These are phyloP conservation scores for Xylona heveae DNA, from an alignment of 495 filamentous ascomycete genomes.

Conservation along the genomic window DNA sequence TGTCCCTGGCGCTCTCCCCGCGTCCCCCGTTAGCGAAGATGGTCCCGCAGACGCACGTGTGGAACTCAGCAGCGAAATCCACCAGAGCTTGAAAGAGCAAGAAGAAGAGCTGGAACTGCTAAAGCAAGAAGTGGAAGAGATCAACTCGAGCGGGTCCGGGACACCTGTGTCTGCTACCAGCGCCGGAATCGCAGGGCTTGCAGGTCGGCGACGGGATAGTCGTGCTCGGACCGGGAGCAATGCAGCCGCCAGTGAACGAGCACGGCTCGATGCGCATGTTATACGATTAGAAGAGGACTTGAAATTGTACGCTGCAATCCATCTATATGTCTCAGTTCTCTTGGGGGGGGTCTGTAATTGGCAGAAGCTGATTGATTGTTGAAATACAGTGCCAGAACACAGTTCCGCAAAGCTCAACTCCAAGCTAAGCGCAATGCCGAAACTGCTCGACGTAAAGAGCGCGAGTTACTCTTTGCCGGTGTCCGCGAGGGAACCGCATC, in stretches of 20 bases:
- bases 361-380: slow-evolving; percentile 3
- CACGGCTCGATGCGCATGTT: slow-evolving; percentile 38
- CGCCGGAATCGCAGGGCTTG: slow-evolving; percentile 15
- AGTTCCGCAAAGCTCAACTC: slow-evolving; percentile 72
- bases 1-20: slow-evolving; percentile 32
- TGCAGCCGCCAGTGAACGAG: slow-evolving; percentile 30
- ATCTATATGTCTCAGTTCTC: slow-evolving; percentile 4
- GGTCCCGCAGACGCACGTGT: slow-evolving; percentile 43
- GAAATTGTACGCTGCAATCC: slow-evolving; percentile 28
- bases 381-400: slow-evolving; percentile 34
- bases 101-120: slow-evolving; percentile 75
- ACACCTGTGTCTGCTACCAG: too few relatives aligned
- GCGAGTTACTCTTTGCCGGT: slow-evolving; percentile 47
- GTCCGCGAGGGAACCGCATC: slow-evolving; percentile 23
- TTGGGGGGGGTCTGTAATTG: slow-evolving; percentile 8
- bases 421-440: slow-evolving; percentile 59
- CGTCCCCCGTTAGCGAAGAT: slow-evolving; percentile 25
- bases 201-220: slow-evolving; percentile 19
- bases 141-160: too few relatives aligned
- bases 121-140: slow-evolving; percentile 52
- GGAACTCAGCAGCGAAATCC: slow-evolving; percentile 71
- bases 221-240: too few relatives aligned
- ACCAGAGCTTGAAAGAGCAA: slow-evolving; percentile 57
- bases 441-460: slow-evolving; percentile 49
- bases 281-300: slow-evolving; percentile 44